Base-by-base conservation (phyloP, 2,329 filamentous ascomycete genomes). In the Aspergillus pseudotamarii region DNA sequence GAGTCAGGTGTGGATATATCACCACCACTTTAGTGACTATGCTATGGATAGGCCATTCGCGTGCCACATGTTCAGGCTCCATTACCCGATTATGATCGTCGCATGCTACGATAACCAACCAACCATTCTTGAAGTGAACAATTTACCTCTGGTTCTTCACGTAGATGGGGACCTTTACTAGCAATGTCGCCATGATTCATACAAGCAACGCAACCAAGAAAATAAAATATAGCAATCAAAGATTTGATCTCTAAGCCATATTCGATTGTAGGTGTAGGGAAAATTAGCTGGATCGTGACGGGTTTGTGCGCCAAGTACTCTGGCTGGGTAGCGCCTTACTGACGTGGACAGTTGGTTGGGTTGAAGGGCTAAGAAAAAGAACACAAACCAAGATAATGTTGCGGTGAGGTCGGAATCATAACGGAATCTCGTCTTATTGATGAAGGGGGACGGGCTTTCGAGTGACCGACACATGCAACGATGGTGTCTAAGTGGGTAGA, bases 1-100 rank as follows among this genome's bases (percentile, higher is more conserved):
- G 51, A 55, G 51, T 38, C 51, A 38, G 51, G 14, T 43, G 38
- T 54, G 34, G n/a, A 30, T 51, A 53, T 43, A 51, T 6, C 14
- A 50, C 46, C 16, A 45, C 28, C 32, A 38, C 26, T 6, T 53
- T 2, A 32, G 32, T 21, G 26, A 43, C 54, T 45, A 63, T 48
- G 38, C 60, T 46, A 60, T 54, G 57, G 36, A 43, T 63, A 60
- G 38, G 36, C 41, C 36, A 45, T 50, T 62, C 46, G 32, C 43
- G 26, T 58, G 50, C 57, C 62, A 61, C 59, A 61, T 64, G 59
- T 57, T 41, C 54, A 45, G 19, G 23, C 38, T 34, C 38, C 36
- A 48, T 61, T 57, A 60, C 43, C 61, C 57, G 57, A 57, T 59
- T 56, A 26, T 38, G 51, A 55, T 38, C 14, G 21, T 38, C 51